These are phyloP conservation scores for Podaxis carcinomalis DNA, from an alignment of 768 basidiomycete species.

Conservation along the genomic window DNA sequence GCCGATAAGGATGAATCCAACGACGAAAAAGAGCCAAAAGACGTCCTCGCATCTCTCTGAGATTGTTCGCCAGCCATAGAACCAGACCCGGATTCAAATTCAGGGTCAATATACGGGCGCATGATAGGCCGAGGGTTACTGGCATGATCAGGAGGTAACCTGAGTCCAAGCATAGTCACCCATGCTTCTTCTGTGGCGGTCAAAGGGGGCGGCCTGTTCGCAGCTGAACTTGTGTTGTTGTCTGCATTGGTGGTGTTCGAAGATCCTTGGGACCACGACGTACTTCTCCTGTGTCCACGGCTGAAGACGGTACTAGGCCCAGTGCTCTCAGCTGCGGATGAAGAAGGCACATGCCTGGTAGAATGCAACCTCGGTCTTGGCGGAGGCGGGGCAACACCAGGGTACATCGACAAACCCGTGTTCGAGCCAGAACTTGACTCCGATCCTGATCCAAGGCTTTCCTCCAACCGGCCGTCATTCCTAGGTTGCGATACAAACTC, in stretches of 20 bases:
- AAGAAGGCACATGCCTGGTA: neutral
- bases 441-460: neutral
- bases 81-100: neutral
- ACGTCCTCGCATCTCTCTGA: neutral
- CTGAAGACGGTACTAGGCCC: neutral
- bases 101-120: neutral
- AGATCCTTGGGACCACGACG: neutral
- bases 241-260: neutral
- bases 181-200: neutral
- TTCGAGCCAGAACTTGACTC: neutral
- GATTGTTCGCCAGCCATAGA: neutral
- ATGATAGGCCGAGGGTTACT: neutral
- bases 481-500: neutral
- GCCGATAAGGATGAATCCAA: slow-evolving; percentile 6
- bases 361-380: slow-evolving; percentile 5
- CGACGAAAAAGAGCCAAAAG: slow-evolving; percentile 2
- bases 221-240: neutral
- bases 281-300: slow-evolving; percentile 1
- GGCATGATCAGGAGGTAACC: neutral
- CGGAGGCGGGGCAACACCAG: slow-evolving; percentile 5
- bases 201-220: too few species aligned
- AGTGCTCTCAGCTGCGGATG: neutral
- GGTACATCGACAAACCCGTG: neutral
- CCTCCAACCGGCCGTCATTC: neutral
- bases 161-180: neutral